Evolutionary conservation across 2,329 filamentous ascomycete species (phyloP).

Genomic region (Nannizziopsis arthrosporioides): DNA sequence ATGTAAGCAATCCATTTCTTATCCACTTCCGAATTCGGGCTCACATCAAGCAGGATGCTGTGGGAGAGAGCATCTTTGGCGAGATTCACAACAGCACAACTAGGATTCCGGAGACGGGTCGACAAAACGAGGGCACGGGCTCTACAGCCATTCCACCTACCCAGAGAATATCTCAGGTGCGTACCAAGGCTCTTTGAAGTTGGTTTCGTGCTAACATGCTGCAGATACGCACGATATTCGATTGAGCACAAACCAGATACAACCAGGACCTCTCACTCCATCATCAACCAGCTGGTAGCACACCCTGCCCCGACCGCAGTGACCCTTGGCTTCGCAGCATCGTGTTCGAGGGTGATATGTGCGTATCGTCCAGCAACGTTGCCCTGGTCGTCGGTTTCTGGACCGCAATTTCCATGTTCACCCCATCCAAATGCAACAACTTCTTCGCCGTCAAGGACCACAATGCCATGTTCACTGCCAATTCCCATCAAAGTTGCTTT

Average conservation of each 20-base stretch:
- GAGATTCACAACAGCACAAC: conserved; percentile 28
- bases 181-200: background rate
- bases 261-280: background rate
- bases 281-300: conserved; percentile 68
- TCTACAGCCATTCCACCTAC: conserved; percentile 32
- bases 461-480: conserved; percentile 84
- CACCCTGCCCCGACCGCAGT: conserved; percentile 67
- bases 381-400: conserved; percentile 46
- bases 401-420: conserved; percentile 92
- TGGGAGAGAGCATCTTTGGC: conserved; percentile 21
- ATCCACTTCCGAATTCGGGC: background rate
- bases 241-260: conserved; percentile 21
- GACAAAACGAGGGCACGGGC: background rate
- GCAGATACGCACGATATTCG: conserved; percentile 32
- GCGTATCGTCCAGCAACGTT: conserved; percentile 61
- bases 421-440: conserved; percentile 91
- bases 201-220: conserved; percentile 15
- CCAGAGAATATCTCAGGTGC: conserved; percentile 39
- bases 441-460: conserved; percentile 51
- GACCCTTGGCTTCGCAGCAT: conserved; percentile 43
- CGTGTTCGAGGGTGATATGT: conserved; percentile 47
- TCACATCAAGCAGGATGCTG: conserved; percentile 20
- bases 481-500: conserved; percentile 46
- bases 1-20: conserved; percentile 25
- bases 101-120: conserved; percentile 14